phyloP scores from a whole-genome alignment of 1,284 basidiomycete species.

The Moniliella sp. region DNA sequence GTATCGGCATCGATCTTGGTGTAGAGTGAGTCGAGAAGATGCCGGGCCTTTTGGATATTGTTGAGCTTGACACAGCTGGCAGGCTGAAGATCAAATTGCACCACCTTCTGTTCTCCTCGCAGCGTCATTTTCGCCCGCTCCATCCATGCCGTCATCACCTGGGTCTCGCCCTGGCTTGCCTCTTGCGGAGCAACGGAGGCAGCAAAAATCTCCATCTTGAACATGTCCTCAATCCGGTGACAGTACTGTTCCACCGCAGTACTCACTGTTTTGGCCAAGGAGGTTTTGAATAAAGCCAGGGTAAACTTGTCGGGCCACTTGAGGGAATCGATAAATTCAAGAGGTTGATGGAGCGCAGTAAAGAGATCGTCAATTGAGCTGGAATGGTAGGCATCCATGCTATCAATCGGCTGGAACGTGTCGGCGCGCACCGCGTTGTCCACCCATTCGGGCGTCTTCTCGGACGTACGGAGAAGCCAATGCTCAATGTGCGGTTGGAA shows the following conservation, averaged over 20 bases:
- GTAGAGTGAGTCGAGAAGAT: slow-evolving; percentile 78
- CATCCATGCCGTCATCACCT: slow-evolving; percentile 85
- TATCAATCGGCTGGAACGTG: slow-evolving; percentile 40
- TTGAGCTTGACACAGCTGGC: slow-evolving; percentile 81
- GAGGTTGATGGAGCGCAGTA: slow-evolving; percentile 69
- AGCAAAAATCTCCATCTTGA: slow-evolving; percentile 82
- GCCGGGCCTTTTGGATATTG: slow-evolving; percentile 78
- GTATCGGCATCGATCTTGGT: slow-evolving; percentile 72
- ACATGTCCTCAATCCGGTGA: slow-evolving; percentile 60
- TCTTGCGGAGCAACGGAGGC: slow-evolving; percentile 42
- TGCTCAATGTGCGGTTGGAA: slow-evolving; percentile 71
- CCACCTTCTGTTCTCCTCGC: slow-evolving; percentile 60
- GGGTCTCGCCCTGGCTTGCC: too few species aligned
- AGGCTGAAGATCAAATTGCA: slow-evolving; percentile 77
- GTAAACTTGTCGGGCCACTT: slow-evolving; percentile 79
- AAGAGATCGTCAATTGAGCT: slow-evolving; percentile 91
- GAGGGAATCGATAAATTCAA: slow-evolving; percentile 64
- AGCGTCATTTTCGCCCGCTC: slow-evolving; percentile 66
- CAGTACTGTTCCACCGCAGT: slow-evolving; percentile 83
- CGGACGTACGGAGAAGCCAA: slow-evolving; percentile 74
- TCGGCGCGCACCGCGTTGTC: slow-evolving; percentile 21
- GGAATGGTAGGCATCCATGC: slow-evolving; percentile 49
- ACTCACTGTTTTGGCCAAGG: slow-evolving; percentile 52
- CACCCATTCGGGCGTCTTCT: slow-evolving; percentile 78
- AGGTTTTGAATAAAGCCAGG: slow-evolving; percentile 71